Conservation (phyloP, 352 stramenopile species). For the Pythium plurisporium region DNA sequence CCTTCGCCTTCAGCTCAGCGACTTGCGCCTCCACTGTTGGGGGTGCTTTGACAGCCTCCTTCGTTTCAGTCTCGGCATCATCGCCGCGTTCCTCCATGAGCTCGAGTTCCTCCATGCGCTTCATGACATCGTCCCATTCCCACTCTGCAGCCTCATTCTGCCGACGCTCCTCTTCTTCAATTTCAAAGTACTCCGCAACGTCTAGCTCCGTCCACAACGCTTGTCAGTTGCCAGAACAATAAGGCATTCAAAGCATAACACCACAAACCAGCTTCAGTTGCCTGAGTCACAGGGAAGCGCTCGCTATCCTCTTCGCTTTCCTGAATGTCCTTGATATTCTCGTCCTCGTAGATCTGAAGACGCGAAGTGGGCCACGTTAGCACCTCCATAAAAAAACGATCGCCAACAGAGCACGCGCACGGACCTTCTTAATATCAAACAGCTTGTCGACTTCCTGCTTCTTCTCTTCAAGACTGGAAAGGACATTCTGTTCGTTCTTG, state of each 20-base stretch:
- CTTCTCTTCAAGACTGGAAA: conserved; percentile 51
- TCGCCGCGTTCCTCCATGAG: conserved; percentile 46
- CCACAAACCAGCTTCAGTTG: conserved; percentile 48
- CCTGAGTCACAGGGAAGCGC: conserved; percentile 26
- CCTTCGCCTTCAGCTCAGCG: conserved; percentile 61
- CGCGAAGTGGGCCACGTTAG: no score
- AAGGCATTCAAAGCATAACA: no score
- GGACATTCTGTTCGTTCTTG: conserved; percentile 38
- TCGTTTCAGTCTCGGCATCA: conserved; percentile 26
- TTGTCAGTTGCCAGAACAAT: no score
- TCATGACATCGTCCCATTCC: conserved; percentile 86
- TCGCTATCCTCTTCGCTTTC: conserved; percentile 81
- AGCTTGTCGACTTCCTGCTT: conserved; percentile 61
- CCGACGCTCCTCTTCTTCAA: conserved; percentile 73
- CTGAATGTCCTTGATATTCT: conserved; percentile 84
- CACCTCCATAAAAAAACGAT: no score
- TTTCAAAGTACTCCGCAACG: conserved; percentile 76
- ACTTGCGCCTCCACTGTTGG: conserved; percentile 28
- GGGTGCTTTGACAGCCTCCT: conserved; percentile 23
- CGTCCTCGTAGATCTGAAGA: conserved; percentile 69
- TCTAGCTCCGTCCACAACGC: no score
- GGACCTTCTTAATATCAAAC: conserved; percentile 66
- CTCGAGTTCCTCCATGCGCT: conserved; percentile 81
- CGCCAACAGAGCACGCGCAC: neutral
- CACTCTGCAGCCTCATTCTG: conserved; percentile 60